Conservation (phyloP, 2,329 filamentous ascomycete genomes). For the Magnaporthales sp. region DNA sequence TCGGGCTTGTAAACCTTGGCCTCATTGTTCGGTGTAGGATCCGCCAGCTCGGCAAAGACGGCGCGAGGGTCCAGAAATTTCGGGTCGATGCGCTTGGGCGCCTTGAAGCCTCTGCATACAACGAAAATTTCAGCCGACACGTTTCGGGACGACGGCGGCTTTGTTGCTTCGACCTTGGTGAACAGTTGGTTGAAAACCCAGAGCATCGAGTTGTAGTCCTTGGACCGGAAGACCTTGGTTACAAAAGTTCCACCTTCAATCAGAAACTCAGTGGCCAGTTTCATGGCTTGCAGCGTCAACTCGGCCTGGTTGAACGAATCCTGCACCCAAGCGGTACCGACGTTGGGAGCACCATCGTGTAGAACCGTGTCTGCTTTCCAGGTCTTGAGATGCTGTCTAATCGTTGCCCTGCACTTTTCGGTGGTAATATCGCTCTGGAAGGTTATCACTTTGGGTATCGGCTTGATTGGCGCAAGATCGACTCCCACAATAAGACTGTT, state of each 20-base stretch:
- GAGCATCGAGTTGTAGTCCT: conserved; percentile 90
- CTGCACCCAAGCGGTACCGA: conserved; percentile 96
- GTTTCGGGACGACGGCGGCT: conserved; percentile 90
- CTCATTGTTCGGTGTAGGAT: conserved; percentile 85
- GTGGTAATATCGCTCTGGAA: conserved; percentile 98
- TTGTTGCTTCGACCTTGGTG: conserved; percentile 90
- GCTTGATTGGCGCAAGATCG: conserved; percentile 89
- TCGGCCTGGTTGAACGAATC: conserved; percentile 98
- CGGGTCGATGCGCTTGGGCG: conserved; percentile 86
- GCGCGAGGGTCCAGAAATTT: conserved; percentile 82
- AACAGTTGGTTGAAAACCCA: conserved; percentile 99
- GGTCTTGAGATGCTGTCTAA: conserved; percentile 83
- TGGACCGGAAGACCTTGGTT: conserved; percentile 94
- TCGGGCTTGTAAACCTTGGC: conserved; percentile 98
- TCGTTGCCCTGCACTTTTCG: conserved; percentile 86
- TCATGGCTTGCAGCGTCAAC: conserved; percentile 81
- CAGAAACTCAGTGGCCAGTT: conserved; percentile 89
- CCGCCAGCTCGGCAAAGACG: conserved; percentile 88
- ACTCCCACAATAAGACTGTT: conserved; percentile 89
- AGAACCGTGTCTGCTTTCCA: conserved; percentile 95
- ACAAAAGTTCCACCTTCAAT: conserved; percentile 86
- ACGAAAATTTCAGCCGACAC: conserved; percentile 99
- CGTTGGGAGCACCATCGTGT: conserved; percentile 95
- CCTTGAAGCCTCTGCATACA: conserved; percentile 91
- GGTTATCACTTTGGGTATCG: conserved; percentile 86